Evolutionary conservation across 2,329 filamentous ascomycete species (phyloP), one percentile per base, ranked within the genome.

Genomic region (Botrytis aclada): DNA sequence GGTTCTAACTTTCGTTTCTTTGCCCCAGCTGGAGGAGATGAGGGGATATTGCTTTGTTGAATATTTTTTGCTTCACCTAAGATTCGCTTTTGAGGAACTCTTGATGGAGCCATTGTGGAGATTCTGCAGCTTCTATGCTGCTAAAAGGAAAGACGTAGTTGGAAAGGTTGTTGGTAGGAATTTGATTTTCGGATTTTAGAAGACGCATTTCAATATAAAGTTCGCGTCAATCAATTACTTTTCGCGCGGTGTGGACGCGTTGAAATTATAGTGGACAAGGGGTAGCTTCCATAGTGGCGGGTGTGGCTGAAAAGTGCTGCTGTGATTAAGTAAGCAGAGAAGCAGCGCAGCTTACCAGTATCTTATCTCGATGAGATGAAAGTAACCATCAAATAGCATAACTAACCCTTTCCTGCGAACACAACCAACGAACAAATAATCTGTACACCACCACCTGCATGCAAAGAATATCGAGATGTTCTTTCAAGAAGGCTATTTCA

Each of bases 1-100:
- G 86, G 82, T 60, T 96, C 93, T 74, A 97, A 86, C 83, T 93
- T 97, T 75, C 93, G 88, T 84, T 96, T 97, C 86, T 98, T 98
- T 22, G 77, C 76, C 20, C 76, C 73, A 29, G 77, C 83, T 5
- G 83, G 80, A 4, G 86, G 84, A 25, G 90, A 88, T 1, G 87
- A 84, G 75, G 87, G 81, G 73, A 89, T 85, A 43, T 71, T 65
- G 61, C 34, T 66, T 78, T 87, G 87, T 74, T 88, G 87, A 77
- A 87, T 86, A 78, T 87, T 92, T 73, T 89, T 88, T 74, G 88
- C 85, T 80, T 94, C 92, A 76, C 87, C 89, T 66, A 94, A 85
- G 78, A 92, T 89, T 80, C 92, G 89, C 84, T 94, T 94, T 83
- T 92, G 89, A 71, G 92, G 89, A 72, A 90, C 82, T 74, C 87